Evolutionary conservation across 2,329 filamentous ascomycete genomes (phyloP), one percentile per base, ranked within the genome.

Genomic region (Ascochyta pisi): DNA sequence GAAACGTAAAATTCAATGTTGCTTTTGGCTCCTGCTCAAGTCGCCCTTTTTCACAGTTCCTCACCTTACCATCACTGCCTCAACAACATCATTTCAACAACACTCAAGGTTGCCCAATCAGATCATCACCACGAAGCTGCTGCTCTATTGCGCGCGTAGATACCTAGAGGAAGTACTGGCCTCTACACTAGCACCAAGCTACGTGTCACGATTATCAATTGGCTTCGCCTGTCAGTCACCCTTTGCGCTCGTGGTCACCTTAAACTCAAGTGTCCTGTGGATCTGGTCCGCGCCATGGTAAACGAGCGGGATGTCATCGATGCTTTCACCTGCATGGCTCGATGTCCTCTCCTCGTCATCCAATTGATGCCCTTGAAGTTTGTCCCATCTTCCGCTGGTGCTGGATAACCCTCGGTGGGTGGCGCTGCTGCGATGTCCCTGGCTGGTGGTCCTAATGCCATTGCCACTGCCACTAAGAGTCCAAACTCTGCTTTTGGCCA

Each of bases 11-110:
- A 42, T 35, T 47, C 22, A 53, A 29, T 31, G 22, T 53, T 40
- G 43, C 50, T 53, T 37, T 53, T 46, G 29, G 42, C 35, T 53
- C 50, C 29, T 29, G 43, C 43, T 42, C 43, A 53, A 47, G 37
- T 46, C 35, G 35, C 31, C 42, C 38, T 46, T 27, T 47, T 47
- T 46, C 43, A 47, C 37, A 42, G 42, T 53, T 31, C 35, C 42
- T 41, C 35, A 53, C 34, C 35, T 35, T 29, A 23, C 35, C 27
- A 41, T 35, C 27, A 46, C 46, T 40, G 41, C 15, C 27, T 53
- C 26, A 45, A 52, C 42, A 53, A 31, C 29, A 47, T 47, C 42
- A 47, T 53, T 41, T 34, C 27, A 47, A 47, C 50, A 47, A 41
- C 26, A 46, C 50, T 22, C 35, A 52, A 53, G 50, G 27, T 35